Base-by-base conservation (phyloP, 2,329 filamentous ascomycete genomes). In the Fusarium armeniacum region DNA sequence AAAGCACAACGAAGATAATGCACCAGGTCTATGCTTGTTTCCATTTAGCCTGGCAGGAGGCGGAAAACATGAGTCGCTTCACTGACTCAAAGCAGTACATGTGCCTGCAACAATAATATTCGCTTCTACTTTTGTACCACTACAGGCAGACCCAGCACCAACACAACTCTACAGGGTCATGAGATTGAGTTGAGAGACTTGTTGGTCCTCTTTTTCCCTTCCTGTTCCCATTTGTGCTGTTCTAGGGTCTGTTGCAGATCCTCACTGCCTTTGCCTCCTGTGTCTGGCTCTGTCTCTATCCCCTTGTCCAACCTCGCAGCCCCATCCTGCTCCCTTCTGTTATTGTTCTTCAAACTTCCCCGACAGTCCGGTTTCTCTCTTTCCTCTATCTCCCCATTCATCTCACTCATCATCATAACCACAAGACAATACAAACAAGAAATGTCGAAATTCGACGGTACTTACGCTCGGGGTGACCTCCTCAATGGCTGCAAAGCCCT, bases 401-500 rank as follows among this genome's bases (percentile, higher is more conserved):
- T 24, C 46, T 35, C 20, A 22, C 20, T 9, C 30, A 49, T 18
- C 46, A 24, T 38, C 36, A 38, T 38, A 24, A 43, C 10, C 20
- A 43, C 20, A 16, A 43, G 22, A 20, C 11, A 40, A 20, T 6
- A 24, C 8, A 43, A 11, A 24, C 20, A 24, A 43, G 20, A 18
- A 11, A 71, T 72, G 66, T 65, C 70, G 16, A 67, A 70, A 50
- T 54, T 54, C 40, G 35, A 35, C 15, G 66, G 66, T 6, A 43
- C 40, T 10, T 72, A 70, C 47, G 70, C 70, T 6, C 62, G 66
- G 49, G 70, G 70, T 9, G 66, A 68, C 16, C 70, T 72, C n/a
- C 66, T 72, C 1, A 61, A 62, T 9, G 70, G 69, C 3, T 72
- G 70, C 9, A 65, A 72, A 3, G 69, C 59, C 9, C 40, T 70